A percentile compares a stretch with the other conserved stretches of the same genome.
Conservation (phyloP, 2,329 filamentous ascomycete species). For the Diaporthe aspalathi region DNA sequence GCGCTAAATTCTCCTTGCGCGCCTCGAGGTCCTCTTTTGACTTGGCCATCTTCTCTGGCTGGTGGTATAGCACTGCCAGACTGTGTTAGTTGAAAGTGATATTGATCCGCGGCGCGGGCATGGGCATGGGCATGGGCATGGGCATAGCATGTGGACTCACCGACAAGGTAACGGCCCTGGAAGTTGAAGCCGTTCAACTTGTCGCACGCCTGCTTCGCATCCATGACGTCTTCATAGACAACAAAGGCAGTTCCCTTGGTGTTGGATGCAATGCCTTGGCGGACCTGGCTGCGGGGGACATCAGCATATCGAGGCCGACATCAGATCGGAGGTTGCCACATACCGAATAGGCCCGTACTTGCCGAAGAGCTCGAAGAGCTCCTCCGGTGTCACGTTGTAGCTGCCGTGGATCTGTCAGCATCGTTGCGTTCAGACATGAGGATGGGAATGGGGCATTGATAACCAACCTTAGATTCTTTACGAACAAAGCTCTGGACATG, state of each 20-base stretch:
- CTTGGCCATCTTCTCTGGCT: slow-evolving; percentile 77
- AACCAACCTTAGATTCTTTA: slow-evolving; percentile 97
- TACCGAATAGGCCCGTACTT: slow-evolving; percentile 97
- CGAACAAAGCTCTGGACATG: slow-evolving; percentile 89
- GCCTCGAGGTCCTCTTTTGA: slow-evolving; percentile 94
- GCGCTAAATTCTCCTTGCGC: slow-evolving; percentile 96
- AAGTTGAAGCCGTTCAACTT: slow-evolving; percentile 99
- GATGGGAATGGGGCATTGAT: slow-evolving; percentile 62
- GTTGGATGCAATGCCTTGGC: slow-evolving; percentile 95
- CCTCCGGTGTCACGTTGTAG: slow-evolving; percentile 98
- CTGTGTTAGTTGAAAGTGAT: slow-evolving; percentile 30
- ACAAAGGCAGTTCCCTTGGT: slow-evolving; percentile 99
- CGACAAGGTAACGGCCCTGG: slow-evolving; percentile 98
- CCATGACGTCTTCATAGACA: slow-evolving; percentile 99
- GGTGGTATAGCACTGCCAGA: slow-evolving; percentile 68
- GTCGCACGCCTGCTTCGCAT: slow-evolving; percentile 98
- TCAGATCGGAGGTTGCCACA: slow-evolving; percentile 50
- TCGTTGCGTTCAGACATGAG: slow-evolving; percentile 46
- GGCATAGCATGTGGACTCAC: slow-evolving; percentile 66
- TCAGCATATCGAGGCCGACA: slow-evolving; percentile 40
- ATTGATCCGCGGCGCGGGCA: neutral
- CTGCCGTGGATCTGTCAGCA: slow-evolving; percentile 59
- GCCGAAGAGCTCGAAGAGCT: slow-evolving; percentile 98
- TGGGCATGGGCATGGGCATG: neutral
- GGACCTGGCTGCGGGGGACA: slow-evolving; percentile 80